A percentile compares a stretch with the other conserved stretches of the same genome.
Evolutionary conservation across 441 rosid genomes (phyloP).

Genomic region (Eruca vesicaria): DNA sequence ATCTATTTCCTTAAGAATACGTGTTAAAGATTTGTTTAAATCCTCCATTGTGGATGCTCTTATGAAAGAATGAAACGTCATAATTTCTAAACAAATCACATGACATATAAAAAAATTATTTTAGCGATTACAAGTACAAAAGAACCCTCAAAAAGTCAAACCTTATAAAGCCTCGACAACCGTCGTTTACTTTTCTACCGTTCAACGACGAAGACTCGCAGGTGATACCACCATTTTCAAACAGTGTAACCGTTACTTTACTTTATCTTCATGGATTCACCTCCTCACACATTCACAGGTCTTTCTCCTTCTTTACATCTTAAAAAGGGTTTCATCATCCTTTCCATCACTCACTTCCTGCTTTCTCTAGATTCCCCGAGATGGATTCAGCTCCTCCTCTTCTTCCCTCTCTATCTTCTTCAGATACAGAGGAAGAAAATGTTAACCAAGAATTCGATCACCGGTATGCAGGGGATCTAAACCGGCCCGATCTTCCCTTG

Average conservation of each 20-base stretch:
- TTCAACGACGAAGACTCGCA: conserved; percentile 13
- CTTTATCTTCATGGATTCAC: conserved; percentile 38
- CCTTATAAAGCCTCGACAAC: neutral
- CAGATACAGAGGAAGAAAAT: neutral
- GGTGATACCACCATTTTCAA: neutral
- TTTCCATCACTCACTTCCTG: neutral
- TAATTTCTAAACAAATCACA: too few species aligned
- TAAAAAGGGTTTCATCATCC: neutral
- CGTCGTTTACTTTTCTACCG: neutral
- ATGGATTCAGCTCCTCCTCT: conserved; percentile 25
- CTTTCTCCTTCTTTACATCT: neutral
- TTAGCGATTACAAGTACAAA: neutral
- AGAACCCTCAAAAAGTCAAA: neutral
- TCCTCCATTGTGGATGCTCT: too few species aligned
- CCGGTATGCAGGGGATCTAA: neutral
- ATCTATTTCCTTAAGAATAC: too few species aligned
- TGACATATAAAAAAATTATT: too few species aligned
- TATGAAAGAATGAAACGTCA: too few species aligned
- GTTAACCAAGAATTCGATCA: neutral
- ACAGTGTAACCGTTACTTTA: conserved; percentile 2
- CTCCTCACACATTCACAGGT: conserved; percentile 35
- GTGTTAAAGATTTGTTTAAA: too few species aligned
- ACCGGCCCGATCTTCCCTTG: neutral
- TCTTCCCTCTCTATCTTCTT: neutral
- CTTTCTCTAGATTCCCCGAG: conserved; percentile 35